Base-by-base conservation (phyloP, 352 stramenopile species). In the Aphanomyces cochlioides region DNA sequence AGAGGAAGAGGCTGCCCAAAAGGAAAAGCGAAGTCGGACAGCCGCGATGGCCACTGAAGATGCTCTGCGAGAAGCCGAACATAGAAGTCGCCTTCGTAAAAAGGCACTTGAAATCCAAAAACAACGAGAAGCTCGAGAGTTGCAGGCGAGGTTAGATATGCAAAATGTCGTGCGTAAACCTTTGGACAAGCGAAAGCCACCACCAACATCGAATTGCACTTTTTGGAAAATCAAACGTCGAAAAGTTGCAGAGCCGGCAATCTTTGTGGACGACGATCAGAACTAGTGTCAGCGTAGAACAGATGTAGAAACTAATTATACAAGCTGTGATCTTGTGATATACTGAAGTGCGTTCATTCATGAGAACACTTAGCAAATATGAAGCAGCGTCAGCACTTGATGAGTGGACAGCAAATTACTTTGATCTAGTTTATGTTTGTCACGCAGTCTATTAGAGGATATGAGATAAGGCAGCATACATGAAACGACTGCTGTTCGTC, bases 1-100 rank as follows among this genome's bases (percentile, higher is more conserved):
- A 2, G 87, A 93, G 73, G 84, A 93, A 72, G 85, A 93, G 69
- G 81, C 90, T n/a, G 85, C 81, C 0, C 77, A 78, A 13, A 86
- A 80, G 6, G 84, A 93, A 61, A 93, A 92, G 73, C 82, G 85
- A 2, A 80, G 82, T 28, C 84, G 85, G 39, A 93, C 85, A 36
- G 85, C 85, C 17, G 81, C 90, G 5, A 83, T 85, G 41, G 87
- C 87, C 8, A 93, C 86, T 0, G 84, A 93, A 43, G 87, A 95
- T 28, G 87, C 87, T 0, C 67, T 95, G 45, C 85, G 84, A 34
- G 87, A 95, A 72, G 87, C 87, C 47, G 87, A 95, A 60, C 65
- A 78, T 4, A 81, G 87, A 34, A 93, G 85, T 64, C 78, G 87
- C 34, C 12, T 69, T 7, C 43, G 60, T 4, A 17, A 50, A 28